Evolutionary conservation across 768 basidiomycete genomes (phyloP), one percentile per base, ranked within the genome.

Genomic region (Tubosaeta brunneosetosa): DNA sequence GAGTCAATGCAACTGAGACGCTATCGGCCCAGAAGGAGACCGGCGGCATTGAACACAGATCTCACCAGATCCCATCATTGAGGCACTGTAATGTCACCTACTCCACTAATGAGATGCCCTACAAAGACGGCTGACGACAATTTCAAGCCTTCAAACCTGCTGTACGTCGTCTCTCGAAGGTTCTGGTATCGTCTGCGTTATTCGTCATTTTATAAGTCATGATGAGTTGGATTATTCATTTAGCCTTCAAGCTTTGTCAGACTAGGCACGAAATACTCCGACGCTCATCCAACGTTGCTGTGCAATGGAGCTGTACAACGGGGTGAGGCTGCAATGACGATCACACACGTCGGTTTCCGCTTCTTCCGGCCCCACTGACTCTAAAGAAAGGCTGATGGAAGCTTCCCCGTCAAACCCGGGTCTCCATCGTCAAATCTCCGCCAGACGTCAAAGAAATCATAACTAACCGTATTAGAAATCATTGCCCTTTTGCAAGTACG

Each of bases 191-290:
- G 25, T 3, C 17, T 38, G 17, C 19, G 12, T 22, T 11, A 19
- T 19, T 14, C 31, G 3, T 3, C 31, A 47, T 19, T 27, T n/a
- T 11, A 12, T 33, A 29, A 13, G n/a, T 19, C 3, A 22, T 22
- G 22, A 1, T 4, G 13, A 25, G 45, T 31, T 12, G 22, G 22
- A 50, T 43, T 34, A 50, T 50, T 43, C 49, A 43, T 50, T 41
- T 31, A 32, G 22, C 6, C 26, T 37, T 31, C 16, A 17, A 25
- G 51, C 36, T 50, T 56, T 56, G 55, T 56, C 53, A 50, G 47
- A 49, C 22, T 22, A 10, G 25, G 22, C 22, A 22, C 22, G 22
- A 22, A 22, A 22, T 31, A 7, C 13, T 10, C 25, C 22, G 22
- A 22, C 19, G 8, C 17, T 49, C 47, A 38, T 49, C 40, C 48